Base-by-base conservation (phyloP, 768 basidiomycete genomes). In the Russula olivacea region DNA sequence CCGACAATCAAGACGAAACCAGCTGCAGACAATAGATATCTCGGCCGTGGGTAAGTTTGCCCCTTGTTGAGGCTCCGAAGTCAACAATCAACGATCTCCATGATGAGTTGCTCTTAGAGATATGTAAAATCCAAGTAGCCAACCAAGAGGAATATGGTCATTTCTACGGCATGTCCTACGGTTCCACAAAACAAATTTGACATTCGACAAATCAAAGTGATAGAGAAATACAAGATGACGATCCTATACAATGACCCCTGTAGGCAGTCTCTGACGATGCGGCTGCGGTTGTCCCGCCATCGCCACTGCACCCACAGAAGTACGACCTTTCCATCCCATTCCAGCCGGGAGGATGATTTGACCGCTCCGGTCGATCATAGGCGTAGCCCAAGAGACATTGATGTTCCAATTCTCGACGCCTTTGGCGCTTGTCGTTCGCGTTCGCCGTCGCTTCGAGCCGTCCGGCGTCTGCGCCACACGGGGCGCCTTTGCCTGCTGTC, bases 271-370 rank as follows among this genome's bases (percentile, higher is more conserved):
- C 48, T 49, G 45, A 21, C 49, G 48, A 14, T 36, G 55, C 15
- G 30, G 53, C 15, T 47, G 53, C 9, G 15, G 48, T 1, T 43
- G 53, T 0, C 9, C 36, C 17, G 4, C 15, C 23, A 25, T 25
- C 4, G 40, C 19, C 21, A 28, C 34, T 17, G 12, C 11, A 15
- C 25, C 48, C 4, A 32, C 28, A 14, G 28, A 28, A 21, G 55
- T 55, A 38, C 63, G 63, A 10, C 66, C 64, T 34, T 58, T 61
- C 66, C 66, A 67, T 19, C 66, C 66, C 30, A 41, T 67, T 15
- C 66, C 66, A 17, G 63, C 59, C 0, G 63, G 66, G 23, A 67
- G 54, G 11, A 67, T 55, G 25, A 67, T 67, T 59, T 65, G 66
- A 11, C 66, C 64, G 25, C 45, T 61, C 4, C 45, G 28, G 48